phyloP scores from a whole-genome alignment of 768 basidiomycete species.

The Cubamyces sp. region DNA sequence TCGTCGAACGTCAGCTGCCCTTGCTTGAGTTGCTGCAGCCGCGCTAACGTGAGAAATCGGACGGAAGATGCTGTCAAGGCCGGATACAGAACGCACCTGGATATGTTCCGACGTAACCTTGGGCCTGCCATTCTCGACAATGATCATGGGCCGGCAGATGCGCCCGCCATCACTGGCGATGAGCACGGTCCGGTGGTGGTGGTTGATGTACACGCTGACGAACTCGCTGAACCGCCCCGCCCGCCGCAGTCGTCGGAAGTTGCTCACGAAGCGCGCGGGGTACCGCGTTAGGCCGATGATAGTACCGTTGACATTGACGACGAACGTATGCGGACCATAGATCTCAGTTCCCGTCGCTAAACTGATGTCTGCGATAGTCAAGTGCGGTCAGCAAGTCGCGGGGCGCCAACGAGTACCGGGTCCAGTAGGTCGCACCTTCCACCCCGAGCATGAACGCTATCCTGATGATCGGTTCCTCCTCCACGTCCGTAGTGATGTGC shows the following conservation, averaged over 20 bases:
- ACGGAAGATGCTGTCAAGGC: neutral
- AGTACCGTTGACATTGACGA: conserved; percentile 96
- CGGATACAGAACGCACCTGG: conserved; percentile 48
- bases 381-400: conserved; percentile 14
- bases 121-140: conserved; percentile 82
- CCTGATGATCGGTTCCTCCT: conserved; percentile 90
- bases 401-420: neutral
- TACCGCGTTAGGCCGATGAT: conserved; percentile 92
- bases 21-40: conserved; percentile 73
- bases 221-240: conserved; percentile 95
- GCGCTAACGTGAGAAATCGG: conserved; percentile 5
- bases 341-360: conserved; percentile 94
- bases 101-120: conserved; percentile 84
- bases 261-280: conserved; percentile 82
- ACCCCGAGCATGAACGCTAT: conserved; percentile 95
- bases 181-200: conserved; percentile 92
- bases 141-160: conserved; percentile 97
- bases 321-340: conserved; percentile 88
- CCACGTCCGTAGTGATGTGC: conserved; percentile 98
- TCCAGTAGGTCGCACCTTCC: conserved; percentile 64
- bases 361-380: conserved; percentile 69
- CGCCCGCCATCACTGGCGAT: conserved; percentile 97
- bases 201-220: conserved; percentile 94
- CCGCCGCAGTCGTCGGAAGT: conserved; percentile 91
- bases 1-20: conserved; percentile 87